Conservation (phyloP, 495 filamentous ascomycete genomes). For the Aspergillus steynii region DNA sequence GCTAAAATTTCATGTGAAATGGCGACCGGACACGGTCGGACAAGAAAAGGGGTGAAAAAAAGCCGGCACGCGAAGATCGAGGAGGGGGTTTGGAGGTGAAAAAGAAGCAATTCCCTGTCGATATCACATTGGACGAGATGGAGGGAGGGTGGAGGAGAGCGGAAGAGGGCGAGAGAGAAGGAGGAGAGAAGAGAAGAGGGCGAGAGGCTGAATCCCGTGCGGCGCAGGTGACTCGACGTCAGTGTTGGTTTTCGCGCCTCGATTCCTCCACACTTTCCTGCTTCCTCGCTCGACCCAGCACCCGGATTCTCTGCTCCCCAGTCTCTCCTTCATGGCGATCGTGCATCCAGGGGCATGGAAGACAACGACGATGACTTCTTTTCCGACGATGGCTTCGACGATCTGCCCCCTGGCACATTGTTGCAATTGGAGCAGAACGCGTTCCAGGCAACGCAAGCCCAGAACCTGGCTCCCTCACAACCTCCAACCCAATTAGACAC, state of each 20-base stretch:
- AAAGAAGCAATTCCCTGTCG: conserved; percentile 1
- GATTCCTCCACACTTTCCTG: conserved; percentile 4
- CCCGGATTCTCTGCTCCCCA: conserved; percentile 2
- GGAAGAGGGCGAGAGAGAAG: neutral
- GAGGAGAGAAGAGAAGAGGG: conserved; percentile 9
- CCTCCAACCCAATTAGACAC: conserved; percentile 6
- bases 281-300: conserved; percentile 4
- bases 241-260: conserved; percentile 14
- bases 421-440: conserved; percentile 57
- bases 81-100: neutral
- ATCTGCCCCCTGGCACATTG: conserved; percentile 52
- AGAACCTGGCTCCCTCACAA: conserved; percentile 3
- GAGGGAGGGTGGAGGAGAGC: conserved; percentile 4
- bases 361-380: conserved; percentile 63
- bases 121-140: neutral
- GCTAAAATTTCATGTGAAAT: conserved; percentile 33
- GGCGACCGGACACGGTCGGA: conserved; percentile 19
- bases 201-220: conserved; percentile 10
- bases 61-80: neutral
- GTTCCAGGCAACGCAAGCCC: conserved; percentile 49
- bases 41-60: conserved; percentile 13
- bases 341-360: conserved; percentile 51
- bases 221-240: conserved; percentile 16
- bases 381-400: conserved; percentile 64
- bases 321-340: conserved; percentile 43